Conservation (phyloP, 2,329 filamentous ascomycete species). For the Akanthomyces dipterigenus region DNA sequence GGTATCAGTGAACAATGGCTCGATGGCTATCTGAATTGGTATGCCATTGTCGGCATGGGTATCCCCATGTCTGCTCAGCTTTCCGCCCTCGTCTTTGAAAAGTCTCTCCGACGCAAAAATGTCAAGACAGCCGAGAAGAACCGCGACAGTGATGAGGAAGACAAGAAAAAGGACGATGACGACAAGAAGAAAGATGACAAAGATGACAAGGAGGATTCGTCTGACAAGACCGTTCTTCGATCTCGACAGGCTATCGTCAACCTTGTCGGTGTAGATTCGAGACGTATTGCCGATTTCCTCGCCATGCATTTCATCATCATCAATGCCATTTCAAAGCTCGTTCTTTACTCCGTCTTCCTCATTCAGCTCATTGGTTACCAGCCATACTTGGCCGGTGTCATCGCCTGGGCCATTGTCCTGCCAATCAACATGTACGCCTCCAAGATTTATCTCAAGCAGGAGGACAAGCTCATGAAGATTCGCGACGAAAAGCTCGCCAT, state of each 20-base stretch:
- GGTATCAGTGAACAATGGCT: slow-evolving; percentile 54
- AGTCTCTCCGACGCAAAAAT: slow-evolving; percentile 71
- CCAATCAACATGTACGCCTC: slow-evolving; percentile 64
- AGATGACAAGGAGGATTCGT: slow-evolving; percentile 43
- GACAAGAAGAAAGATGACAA: slow-evolving; percentile 31
- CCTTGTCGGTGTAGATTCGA: slow-evolving; percentile 68
- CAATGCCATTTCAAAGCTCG: slow-evolving; percentile 54
- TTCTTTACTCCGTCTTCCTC: slow-evolving; percentile 61
- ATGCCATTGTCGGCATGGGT: slow-evolving; percentile 54
- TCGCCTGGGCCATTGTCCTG: slow-evolving; percentile 55
- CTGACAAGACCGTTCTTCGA: slow-evolving; percentile 27
- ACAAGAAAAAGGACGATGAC: slow-evolving; percentile 17
- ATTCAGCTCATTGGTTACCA: slow-evolving; percentile 66
- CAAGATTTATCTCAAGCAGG: slow-evolving; percentile 56
- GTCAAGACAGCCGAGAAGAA: slow-evolving; percentile 55
- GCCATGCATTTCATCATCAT: slow-evolving; percentile 60
- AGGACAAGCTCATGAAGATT: slow-evolving; percentile 67
- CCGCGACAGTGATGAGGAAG: slow-evolving; percentile 24
- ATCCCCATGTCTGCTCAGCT: slow-evolving; percentile 65
- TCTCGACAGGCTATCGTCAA: slow-evolving; percentile 68
- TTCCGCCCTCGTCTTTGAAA: slow-evolving; percentile 66
- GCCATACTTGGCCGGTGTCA: slow-evolving; percentile 57
- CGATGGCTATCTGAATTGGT: slow-evolving; percentile 61
- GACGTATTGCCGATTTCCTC: slow-evolving; percentile 62
- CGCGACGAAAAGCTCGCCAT: slow-evolving; percentile 70